Percentiles rank a stretch among this genome's conserved stretches.
Evolutionary conservation across 2,329 filamentous ascomycete genomes (phyloP).

Genomic region (Sporothrix pallida): DNA sequence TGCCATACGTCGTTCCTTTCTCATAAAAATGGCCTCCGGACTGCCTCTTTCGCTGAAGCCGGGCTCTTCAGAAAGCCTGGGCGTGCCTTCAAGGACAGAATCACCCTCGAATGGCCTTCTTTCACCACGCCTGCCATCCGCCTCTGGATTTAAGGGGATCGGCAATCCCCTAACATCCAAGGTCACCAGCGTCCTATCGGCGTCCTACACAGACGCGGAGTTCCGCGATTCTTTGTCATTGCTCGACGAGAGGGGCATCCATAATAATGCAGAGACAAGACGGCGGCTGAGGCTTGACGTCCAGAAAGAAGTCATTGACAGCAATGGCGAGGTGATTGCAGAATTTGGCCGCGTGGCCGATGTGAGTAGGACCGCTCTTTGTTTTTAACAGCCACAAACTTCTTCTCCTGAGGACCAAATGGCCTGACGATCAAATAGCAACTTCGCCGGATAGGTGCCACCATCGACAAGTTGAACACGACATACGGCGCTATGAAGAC

Average conservation of each 20-base stretch:
- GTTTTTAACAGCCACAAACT: background rate
- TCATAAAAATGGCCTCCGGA: conserved; percentile 35
- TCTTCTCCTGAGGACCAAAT: background rate
- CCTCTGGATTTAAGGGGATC: conserved; percentile 47
- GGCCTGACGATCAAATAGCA: conserved; percentile 59
- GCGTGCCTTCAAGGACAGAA: background rate
- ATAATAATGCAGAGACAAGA: conserved; percentile 78
- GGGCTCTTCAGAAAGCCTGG: conserved; percentile 21
- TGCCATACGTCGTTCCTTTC: conserved; percentile 22
- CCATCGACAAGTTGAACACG: conserved; percentile 77
- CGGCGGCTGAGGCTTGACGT: conserved; percentile 80
- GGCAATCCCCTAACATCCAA: conserved; percentile 76
- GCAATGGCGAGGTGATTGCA: conserved; percentile 84
- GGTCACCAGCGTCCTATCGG: conserved; percentile 83
- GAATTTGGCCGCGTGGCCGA: conserved; percentile 91
- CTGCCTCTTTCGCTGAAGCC: conserved; percentile 19
- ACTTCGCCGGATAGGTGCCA: conserved; percentile 80
- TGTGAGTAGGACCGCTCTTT: conserved; percentile 55
- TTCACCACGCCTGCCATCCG: conserved; percentile 44
- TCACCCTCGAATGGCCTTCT: conserved; percentile 38
- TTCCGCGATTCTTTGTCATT: conserved; percentile 84
- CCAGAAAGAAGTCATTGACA: conserved; percentile 90
- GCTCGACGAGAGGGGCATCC: conserved; percentile 72
- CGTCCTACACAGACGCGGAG: conserved; percentile 90
- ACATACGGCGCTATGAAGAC: conserved; percentile 81